Evolutionary conservation across 306 rosid species (phyloP).

Genomic region (Medicago arabica): DNA sequence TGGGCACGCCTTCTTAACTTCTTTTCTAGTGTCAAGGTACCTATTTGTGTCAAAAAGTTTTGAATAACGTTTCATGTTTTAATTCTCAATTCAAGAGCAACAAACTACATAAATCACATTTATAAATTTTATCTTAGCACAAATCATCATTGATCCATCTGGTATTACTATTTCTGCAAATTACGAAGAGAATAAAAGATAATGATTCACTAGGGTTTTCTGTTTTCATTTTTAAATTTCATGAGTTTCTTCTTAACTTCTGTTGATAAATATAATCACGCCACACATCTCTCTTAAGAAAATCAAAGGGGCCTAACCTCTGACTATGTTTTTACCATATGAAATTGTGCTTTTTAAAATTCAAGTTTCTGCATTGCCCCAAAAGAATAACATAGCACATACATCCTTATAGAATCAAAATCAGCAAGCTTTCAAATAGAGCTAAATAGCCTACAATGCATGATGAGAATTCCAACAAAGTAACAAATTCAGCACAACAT

Average conservation of each 20-base stretch:
- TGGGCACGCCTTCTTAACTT: conserved; percentile 88
- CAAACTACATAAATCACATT: conserved; percentile 25
- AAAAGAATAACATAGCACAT: not conserved
- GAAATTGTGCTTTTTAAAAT: conserved; percentile 25
- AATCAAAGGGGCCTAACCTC: conserved; percentile 22
- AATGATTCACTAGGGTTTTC: not conserved
- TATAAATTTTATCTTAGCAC: conserved; percentile 17
- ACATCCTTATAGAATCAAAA: not conserved
- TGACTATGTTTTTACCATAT: conserved; percentile 1
- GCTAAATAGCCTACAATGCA: conserved; percentile 10
- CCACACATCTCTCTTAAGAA: not conserved
- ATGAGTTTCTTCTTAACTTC: conserved; percentile 11
- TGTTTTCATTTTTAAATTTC: not conserved
- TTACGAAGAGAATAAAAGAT: not conserved
- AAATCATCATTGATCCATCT: conserved; percentile 26
- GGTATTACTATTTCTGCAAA: conserved; percentile 20
- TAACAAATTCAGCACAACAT: conserved; percentile 36
- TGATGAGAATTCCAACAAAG: not conserved
- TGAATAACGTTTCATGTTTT: conserved; percentile 27
- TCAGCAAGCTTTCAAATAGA: conserved; percentile 11
- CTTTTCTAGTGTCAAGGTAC: conserved; percentile 75
- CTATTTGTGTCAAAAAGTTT: conserved; percentile 51
- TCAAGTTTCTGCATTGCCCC: conserved; percentile 34
- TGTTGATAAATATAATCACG: not conserved
- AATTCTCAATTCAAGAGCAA: conserved; percentile 32